phyloP scores from a whole-genome alignment of 192 early-diverging fungal genomes.

The Phycomyces blakesleeanus region DNA sequence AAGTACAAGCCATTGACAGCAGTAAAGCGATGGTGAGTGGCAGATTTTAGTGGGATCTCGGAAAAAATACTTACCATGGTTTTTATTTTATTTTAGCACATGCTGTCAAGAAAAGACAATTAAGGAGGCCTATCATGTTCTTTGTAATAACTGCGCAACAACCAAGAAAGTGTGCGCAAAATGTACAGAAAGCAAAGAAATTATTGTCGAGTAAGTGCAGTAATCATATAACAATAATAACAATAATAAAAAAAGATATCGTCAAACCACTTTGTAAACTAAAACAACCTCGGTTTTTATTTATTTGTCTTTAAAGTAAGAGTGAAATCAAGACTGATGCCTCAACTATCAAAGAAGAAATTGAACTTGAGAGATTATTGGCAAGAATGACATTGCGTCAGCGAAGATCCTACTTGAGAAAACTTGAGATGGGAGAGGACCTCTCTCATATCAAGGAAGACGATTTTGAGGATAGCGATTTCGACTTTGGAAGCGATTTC shows the following conservation, averaged over 20 bases:
- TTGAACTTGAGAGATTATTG: conserved; percentile 70
- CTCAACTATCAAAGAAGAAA: conserved; percentile 63
- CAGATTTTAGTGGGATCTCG: too few species aligned
- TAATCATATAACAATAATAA: not conserved
- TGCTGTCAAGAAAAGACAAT: conserved; percentile 78
- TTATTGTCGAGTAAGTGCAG: conserved; percentile 44
- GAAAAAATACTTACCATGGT: too few species aligned
- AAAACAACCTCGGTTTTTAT: too few species aligned
- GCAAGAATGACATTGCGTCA: conserved; percentile 75
- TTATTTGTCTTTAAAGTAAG: conserved; percentile 30
- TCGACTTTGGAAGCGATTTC: conserved; percentile 44
- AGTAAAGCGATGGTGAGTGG: conserved; percentile 80
- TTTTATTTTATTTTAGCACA: too few species aligned
- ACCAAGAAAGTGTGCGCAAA: conserved; percentile 88
- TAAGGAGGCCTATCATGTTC: conserved; percentile 91
- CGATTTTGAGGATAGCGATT: conserved; percentile 43
- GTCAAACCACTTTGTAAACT: too few species aligned
- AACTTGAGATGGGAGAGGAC: conserved; percentile 77
- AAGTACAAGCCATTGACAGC: conserved; percentile 96
- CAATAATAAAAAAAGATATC: too few species aligned
- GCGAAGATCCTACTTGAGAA: conserved; percentile 74
- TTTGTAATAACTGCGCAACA: conserved; percentile 83
- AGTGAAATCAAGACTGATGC: conserved; percentile 58
- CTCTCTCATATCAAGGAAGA: conserved; percentile 41
- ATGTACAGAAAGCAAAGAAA: conserved; percentile 70